Evolutionary conservation across 2,329 filamentous ascomycete species (phyloP).

Genomic region (Cercospora zeina): DNA sequence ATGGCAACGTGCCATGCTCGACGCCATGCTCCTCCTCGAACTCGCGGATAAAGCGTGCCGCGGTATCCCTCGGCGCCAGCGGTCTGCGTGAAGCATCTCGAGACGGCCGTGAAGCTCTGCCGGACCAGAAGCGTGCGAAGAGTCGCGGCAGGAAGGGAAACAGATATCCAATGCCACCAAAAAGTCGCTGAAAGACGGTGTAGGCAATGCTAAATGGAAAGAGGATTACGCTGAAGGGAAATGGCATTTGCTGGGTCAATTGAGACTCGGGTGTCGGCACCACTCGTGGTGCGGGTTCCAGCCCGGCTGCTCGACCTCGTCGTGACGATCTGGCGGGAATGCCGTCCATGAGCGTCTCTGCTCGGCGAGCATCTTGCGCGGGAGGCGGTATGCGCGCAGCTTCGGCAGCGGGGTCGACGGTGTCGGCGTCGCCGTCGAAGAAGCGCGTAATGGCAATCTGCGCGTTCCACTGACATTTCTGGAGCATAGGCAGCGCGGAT

Average conservation of each 20-base stretch:
- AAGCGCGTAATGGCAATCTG: slow-evolving; percentile 96
- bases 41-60: slow-evolving; percentile 83
- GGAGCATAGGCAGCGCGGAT: slow-evolving; percentile 75
- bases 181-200: slow-evolving; percentile 65
- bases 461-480: slow-evolving; percentile 93
- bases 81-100: slow-evolving; percentile 66
- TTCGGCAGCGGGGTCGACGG: slow-evolving; percentile 76
- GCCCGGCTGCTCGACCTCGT: slow-evolving; percentile 39
- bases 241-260: slow-evolving; percentile 67
- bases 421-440: slow-evolving; percentile 94
- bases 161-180: slow-evolving; percentile 73
- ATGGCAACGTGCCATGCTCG: slow-evolving; percentile 63
- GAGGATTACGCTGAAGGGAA: slow-evolving; percentile 75
- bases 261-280: slow-evolving; percentile 71
- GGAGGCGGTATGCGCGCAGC: slow-evolving; percentile 67
- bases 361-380: slow-evolving; percentile 62
- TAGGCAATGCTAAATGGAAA: slow-evolving; percentile 80
- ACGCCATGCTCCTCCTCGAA: slow-evolving; percentile 90
- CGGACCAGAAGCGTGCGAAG: slow-evolving; percentile 54
- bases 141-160: slow-evolving; percentile 76
- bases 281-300: slow-evolving; percentile 77
- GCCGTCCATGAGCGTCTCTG: slow-evolving; percentile 68
- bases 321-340: slow-evolving; percentile 43
- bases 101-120: slow-evolving; percentile 57
- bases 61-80: slow-evolving; percentile 81